Conservation (phyloP, 768 basidiomycete genomes). For the Termitomyces heimii region DNA sequence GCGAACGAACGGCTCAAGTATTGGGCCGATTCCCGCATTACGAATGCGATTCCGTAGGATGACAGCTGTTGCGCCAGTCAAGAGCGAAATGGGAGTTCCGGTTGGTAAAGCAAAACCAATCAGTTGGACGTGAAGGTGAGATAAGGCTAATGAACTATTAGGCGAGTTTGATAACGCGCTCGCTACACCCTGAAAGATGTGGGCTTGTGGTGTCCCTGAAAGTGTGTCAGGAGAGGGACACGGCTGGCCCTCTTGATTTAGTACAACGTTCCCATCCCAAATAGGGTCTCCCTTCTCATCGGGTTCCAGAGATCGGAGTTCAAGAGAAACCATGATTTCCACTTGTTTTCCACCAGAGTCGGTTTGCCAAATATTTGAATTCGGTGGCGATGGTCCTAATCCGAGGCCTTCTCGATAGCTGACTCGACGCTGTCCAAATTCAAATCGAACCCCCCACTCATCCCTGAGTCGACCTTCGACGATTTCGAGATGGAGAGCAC, state of each 20-base stretch:
- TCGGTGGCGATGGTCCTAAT: constrained; percentile 18
- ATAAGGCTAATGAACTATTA: constrained; percentile 68
- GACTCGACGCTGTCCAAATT: constrained; percentile 72
- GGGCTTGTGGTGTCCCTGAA: constrained; percentile 40
- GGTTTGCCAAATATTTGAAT: constrained; percentile 50
- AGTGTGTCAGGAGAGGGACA: constrained; percentile 47
- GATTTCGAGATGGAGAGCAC: constrained; percentile 85
- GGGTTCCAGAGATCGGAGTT: constrained; percentile 45
- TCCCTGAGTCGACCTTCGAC: constrained; percentile 74
- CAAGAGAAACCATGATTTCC: constrained; percentile 46
- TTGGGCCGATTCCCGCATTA: constrained; percentile 59
- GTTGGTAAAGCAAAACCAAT: constrained; percentile 34
- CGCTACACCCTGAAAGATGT: constrained; percentile 63
- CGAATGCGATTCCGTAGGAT: constrained; percentile 59
- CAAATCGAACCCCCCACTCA: constrained; percentile 75
- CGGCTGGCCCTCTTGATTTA: constrained; percentile 46
- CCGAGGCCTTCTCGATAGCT: constrained; percentile 70
- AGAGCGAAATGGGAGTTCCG: constrained; percentile 40
- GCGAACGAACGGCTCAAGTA: constrained; percentile 74
- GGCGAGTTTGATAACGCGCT: constrained; percentile 75
- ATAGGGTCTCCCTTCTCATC: constrained; percentile 56
- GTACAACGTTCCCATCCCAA: constrained; percentile 76
- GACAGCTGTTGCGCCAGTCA: constrained; percentile 59
- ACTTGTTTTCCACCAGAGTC: constrained; percentile 55
- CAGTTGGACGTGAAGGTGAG: constrained; percentile 55